Percentiles rank a stretch among this genome's conserved stretches.
Conservation (phyloP, 2,329 filamentous ascomycete genomes). For the Chaetomium sp. region DNA sequence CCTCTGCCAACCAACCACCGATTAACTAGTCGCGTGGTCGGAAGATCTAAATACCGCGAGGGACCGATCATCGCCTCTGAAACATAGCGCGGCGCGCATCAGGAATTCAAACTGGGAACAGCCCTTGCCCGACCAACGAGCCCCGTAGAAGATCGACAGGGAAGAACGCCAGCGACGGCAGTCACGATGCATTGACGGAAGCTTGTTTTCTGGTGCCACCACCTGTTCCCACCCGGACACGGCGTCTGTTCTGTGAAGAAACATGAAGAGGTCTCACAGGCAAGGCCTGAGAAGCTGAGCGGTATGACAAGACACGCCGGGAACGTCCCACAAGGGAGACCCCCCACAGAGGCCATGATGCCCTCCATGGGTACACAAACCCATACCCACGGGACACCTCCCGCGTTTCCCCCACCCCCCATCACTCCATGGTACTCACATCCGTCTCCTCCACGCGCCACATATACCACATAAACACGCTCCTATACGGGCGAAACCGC, state of each 20-base stretch:
- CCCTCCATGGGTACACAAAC: background rate
- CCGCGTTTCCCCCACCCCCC: too few species aligned
- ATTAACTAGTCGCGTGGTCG: background rate
- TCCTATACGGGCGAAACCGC: conserved; percentile 83
- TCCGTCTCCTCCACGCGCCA: conserved; percentile 85
- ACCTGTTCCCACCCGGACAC: conserved; percentile 4
- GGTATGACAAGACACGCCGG: background rate
- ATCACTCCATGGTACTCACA: conserved; percentile 60
- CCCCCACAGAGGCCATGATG: background rate
- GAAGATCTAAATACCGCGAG: background rate
- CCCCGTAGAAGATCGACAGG: background rate
- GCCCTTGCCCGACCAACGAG: background rate
- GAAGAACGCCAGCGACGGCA: background rate
- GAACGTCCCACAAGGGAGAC: background rate
- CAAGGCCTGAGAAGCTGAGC: background rate
- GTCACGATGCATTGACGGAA: conserved; percentile 5
- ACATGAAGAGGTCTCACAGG: background rate
- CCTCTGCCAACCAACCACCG: background rate
- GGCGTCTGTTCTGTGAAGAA: background rate
- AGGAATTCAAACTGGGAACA: background rate
- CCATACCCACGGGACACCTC: background rate
- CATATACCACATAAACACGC: conserved; percentile 98
- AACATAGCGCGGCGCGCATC: background rate
- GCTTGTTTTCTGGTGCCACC: conserved; percentile 17
- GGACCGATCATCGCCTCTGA: background rate